Percentiles rank a stretch among this genome's conserved stretches.
Conservation (phyloP, 768 basidiomycete genomes). For the Asterophora lycoperdoides region DNA sequence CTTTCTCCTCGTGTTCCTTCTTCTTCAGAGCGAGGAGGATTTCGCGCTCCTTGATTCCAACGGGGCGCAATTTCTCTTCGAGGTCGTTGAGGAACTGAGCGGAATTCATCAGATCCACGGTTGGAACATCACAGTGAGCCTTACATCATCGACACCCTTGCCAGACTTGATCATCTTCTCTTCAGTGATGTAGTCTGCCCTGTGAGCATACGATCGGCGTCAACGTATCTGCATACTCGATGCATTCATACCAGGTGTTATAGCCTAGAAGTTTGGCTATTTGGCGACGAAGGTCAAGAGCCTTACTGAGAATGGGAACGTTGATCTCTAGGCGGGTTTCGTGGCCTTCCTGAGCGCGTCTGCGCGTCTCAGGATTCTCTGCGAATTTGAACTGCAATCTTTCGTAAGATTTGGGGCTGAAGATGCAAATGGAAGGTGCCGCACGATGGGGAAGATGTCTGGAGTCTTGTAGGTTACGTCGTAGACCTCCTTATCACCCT, state of each 20-base stretch:
- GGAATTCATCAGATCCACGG: conserved; percentile 1
- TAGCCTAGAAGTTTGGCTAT: conserved; percentile 69
- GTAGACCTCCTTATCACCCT: conserved; percentile 54
- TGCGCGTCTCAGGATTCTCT: conserved; percentile 62
- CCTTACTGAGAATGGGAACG: conserved; percentile 62
- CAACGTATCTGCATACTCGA: not conserved
- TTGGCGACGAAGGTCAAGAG: conserved; percentile 64
- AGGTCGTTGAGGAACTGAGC: conserved; percentile 74
- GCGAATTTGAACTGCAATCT: conserved; percentile 74
- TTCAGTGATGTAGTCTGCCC: conserved; percentile 81
- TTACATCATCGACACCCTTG: conserved; percentile 52
- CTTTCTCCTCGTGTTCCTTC: conserved; percentile 60
- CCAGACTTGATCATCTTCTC: conserved; percentile 81
- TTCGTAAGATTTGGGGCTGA: not conserved
- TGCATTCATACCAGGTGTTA: conserved; percentile 49
- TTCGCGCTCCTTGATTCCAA: conserved; percentile 63
- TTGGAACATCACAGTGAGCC: not conserved
- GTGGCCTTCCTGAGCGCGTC: conserved; percentile 58
- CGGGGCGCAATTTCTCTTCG: conserved; percentile 65
- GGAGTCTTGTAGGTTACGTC: conserved; percentile 81
- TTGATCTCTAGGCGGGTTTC: conserved; percentile 70
- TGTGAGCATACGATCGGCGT: conserved; percentile 10
- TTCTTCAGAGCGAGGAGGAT: conserved; percentile 70
- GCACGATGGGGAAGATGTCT: conserved; percentile 73
- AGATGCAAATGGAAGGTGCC: conserved; percentile 17